Conservation (phyloP, 2,329 filamentous ascomycete species). For the Cladosporium sphaerospermum region DNA sequence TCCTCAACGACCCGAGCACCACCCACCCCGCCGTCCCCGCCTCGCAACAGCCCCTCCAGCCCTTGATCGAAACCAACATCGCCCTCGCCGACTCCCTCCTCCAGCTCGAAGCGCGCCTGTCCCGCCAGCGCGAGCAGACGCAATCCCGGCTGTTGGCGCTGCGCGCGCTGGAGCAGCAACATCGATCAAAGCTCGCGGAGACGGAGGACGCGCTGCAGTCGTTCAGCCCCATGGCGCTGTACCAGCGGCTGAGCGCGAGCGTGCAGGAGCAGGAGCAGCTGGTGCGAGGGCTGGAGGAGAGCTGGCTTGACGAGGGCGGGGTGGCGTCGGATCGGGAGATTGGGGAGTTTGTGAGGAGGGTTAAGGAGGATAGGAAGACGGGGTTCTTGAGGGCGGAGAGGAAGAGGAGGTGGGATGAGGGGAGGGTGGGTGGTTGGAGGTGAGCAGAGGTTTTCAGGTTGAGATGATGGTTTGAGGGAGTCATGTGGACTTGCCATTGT, state of each 20-base stretch:
- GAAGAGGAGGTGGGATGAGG: constrained; percentile 93
- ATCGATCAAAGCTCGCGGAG: constrained; percentile 79
- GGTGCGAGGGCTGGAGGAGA: constrained; percentile 81
- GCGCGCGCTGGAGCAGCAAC: constrained; percentile 84
- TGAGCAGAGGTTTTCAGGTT: constrained; percentile 36
- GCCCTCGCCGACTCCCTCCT: constrained; percentile 59
- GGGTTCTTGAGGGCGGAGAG: constrained; percentile 78
- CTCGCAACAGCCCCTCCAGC: constrained; percentile 58
- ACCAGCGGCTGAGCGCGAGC: constrained; percentile 69
- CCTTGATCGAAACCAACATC: constrained; percentile 64
- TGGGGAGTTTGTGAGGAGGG: constrained; percentile 73
- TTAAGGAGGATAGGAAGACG: constrained; percentile 71
- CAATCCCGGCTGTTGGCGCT: constrained; percentile 78
- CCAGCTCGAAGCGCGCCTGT: constrained; percentile 54
- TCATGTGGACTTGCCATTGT: too few relatives aligned
- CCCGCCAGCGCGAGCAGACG: constrained; percentile 60
- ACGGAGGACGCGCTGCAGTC: constrained; percentile 80
- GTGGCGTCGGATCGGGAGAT: constrained; percentile 73
- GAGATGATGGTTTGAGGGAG: too few relatives aligned
- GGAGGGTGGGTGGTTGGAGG: constrained; percentile 89
- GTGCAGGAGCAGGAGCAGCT: constrained; percentile 78
- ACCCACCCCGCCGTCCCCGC: constrained; percentile 65
- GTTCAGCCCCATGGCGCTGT: constrained; percentile 80
- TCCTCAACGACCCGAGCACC: constrained; percentile 60
- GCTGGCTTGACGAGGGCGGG: constrained; percentile 66